Evolutionary conservation across 495 filamentous ascomycete genomes (phyloP), one percentile per base, ranked within the genome.

Genomic region (Parachaetomium inaequale): DNA sequence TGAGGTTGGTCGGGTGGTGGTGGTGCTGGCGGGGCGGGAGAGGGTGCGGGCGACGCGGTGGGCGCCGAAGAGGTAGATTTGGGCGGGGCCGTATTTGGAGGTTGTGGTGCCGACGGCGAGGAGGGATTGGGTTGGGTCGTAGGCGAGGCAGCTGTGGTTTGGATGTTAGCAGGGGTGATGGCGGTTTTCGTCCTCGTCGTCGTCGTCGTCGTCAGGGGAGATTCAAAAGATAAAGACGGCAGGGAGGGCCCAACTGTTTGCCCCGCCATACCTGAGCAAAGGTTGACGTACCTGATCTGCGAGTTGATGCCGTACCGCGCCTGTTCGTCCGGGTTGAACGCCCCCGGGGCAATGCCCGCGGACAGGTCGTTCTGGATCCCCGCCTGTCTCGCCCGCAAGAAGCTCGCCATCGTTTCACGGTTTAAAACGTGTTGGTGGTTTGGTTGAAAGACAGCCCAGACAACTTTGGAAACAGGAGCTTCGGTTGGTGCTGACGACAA

Each of bases 281-380:
- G 3, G 14, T 4, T 2, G n/a, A 74, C 73, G 36, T 64, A 84
- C 81, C 78, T 87, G 61, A 94, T 85, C 70, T 93, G 90, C 7
- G 91, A 96, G 70, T 91, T 92, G 66, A 98, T 83, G 55, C 94
- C 94, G 70, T 88, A 95, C 68, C 90, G 87, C 43, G 82, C 81
- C 62, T 92, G 85, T 70, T 96, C 90, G 71, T 96, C 94, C 23
- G 92, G 84, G 55, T 83, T 75, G 72, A 97, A 96, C 19, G 89
- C 70, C 47, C 87, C 87, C 28, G 90, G 82, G 40, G 82, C 77
- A 56, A 96, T 82, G 53, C 87, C 87, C 14, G 88, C 85, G 28
- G 93, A 96, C 38, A 98, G 82, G 76, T 98, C 94, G 72, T 85
- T 89, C 70, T 91, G 88, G 56, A 98, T 87, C 58, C 94, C 94